Conservation (phyloP, 148 eudicot genomes). For the Agrostemma githago region DNA sequence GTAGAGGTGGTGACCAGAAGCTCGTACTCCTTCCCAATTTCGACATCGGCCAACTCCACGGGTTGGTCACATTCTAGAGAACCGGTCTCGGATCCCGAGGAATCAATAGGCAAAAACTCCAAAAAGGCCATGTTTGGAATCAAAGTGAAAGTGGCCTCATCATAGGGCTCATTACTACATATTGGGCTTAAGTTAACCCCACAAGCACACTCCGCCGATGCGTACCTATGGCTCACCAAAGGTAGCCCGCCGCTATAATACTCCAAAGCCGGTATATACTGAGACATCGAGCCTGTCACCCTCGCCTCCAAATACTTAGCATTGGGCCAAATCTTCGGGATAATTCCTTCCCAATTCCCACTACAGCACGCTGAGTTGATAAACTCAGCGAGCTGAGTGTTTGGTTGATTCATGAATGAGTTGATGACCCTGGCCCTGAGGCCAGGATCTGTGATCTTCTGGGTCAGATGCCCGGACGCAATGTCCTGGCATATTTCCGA, state of each 20-base stretch:
- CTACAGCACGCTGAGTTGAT: background rate
- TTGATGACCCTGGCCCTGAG: background rate
- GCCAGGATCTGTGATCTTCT: background rate
- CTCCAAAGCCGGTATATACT: constrained; percentile 2
- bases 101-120: constrained; percentile 3
- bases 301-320: background rate
- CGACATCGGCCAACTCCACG: constrained; percentile 4
- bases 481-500: background rate
- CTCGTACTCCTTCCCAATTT: constrained; percentile 18
- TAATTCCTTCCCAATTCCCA: constrained; percentile 4
- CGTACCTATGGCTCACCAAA: constrained; percentile 2
- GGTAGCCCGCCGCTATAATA: constrained; percentile 11
- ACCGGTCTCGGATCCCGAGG: background rate
- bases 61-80: background rate
- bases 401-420: background rate
- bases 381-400: constrained; percentile 3
- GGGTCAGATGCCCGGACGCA: background rate
- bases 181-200: constrained; percentile 1
- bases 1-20: constrained; percentile 15
- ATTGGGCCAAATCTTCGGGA: constrained; percentile 6
- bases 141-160: constrained; percentile 16
- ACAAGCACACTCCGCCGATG: background rate
- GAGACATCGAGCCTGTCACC: background rate
- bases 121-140: constrained; percentile 9
- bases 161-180: background rate